Percentiles rank a stretch among this genome's conserved stretches.
phyloP scores from a whole-genome alignment of 345 rosid genomes.

The Litchi chinensis region DNA sequence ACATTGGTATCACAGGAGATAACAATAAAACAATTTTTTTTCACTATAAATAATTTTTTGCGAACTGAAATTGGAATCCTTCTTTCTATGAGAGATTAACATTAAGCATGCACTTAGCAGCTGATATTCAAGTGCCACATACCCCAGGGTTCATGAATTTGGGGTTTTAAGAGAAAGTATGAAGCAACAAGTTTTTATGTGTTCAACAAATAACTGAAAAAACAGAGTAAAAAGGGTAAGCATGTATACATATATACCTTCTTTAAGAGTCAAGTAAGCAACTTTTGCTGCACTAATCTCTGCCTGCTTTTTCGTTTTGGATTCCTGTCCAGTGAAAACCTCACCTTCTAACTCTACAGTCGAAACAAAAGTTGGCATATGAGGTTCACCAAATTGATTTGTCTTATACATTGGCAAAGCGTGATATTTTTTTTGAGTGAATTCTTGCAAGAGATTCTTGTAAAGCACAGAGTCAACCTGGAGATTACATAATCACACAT shows the following conservation, averaged over 20 bases:
- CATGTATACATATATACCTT: constrained; percentile 27
- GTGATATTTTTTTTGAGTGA: constrained; percentile 46
- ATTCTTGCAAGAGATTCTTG: constrained; percentile 67
- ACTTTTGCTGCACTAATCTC: constrained; percentile 73
- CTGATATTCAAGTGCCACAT: too few relatives aligned
- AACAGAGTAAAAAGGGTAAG: not conserved
- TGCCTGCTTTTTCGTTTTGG: constrained; percentile 62
- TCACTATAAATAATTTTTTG: too few relatives aligned
- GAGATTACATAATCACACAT: not conserved
- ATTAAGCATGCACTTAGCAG: too few relatives aligned
- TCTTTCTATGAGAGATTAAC: too few relatives aligned
- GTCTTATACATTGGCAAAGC: constrained; percentile 53
- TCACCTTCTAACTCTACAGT: constrained; percentile 49
- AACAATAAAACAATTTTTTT: too few relatives aligned
- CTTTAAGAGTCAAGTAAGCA: constrained; percentile 49
- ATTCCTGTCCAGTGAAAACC: constrained; percentile 44
- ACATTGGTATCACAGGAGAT: too few relatives aligned
- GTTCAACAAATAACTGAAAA: constrained; percentile 1
- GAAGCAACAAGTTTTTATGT: not conserved
- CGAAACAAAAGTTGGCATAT: constrained; percentile 47
- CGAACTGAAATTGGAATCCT: too few relatives aligned
- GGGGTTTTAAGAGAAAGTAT: not conserved
- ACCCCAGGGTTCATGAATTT: not conserved
- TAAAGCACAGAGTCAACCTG: constrained; percentile 50
- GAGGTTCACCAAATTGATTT: constrained; percentile 46